These are phyloP conservation scores for Dioscorea alata DNA, from an alignment of 106 monocot genomes.

Conservation along the genomic window DNA sequence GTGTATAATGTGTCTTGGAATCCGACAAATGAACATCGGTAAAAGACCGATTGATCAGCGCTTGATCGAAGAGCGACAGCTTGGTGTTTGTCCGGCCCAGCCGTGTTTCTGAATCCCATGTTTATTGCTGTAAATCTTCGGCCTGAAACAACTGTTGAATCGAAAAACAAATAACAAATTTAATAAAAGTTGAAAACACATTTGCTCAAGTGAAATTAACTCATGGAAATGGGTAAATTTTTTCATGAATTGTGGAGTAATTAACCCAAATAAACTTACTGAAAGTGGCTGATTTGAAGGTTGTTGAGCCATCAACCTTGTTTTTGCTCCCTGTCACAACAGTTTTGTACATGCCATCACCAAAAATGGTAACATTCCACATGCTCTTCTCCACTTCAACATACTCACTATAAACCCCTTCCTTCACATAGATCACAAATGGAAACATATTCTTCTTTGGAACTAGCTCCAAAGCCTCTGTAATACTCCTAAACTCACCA, in stretches of 20 bases:
- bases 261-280: neutral
- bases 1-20: constrained; percentile 50
- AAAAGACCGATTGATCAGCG: constrained; percentile 24
- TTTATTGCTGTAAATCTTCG: constrained; percentile 22
- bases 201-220: too few species aligned
- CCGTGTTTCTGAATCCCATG: constrained; percentile 30
- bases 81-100: constrained; percentile 31
- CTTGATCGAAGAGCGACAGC: constrained; percentile 25
- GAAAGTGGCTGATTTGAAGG: neutral
- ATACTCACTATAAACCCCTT: constrained; percentile 27
- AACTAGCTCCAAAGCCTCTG: constrained; percentile 10
- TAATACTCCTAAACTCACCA: constrained; percentile 12
- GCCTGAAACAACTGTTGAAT: constrained; percentile 10
- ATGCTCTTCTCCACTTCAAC: constrained; percentile 6
- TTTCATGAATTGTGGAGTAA: too few species aligned
- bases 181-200: neutral
- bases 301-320: neutral
- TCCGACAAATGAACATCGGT: constrained; percentile 31
- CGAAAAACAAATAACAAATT: neutral
- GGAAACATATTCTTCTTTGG: constrained; percentile 4
- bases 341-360: constrained; percentile 23
- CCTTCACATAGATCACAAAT: constrained; percentile 31
- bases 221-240: too few species aligned
- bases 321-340: neutral
- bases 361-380: constrained; percentile 29